Percentiles rank a stretch among this genome's conserved stretches.
These are phyloP conservation scores for Boletus tomentosulus DNA, from an alignment of 768 basidiomycete species.

Conservation along the genomic window DNA sequence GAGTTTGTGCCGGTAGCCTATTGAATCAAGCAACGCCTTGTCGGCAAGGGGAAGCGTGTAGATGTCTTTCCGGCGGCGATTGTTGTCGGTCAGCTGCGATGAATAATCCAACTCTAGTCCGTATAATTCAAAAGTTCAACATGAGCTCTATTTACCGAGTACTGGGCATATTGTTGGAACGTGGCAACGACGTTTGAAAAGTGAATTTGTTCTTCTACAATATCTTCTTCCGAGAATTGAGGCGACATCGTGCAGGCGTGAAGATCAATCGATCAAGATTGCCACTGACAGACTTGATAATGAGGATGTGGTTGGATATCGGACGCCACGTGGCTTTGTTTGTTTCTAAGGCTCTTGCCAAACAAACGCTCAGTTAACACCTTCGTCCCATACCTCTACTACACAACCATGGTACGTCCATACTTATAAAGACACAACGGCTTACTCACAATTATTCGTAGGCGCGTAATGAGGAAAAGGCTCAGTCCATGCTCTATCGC, in stretches of 20 bases:
- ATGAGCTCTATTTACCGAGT: constrained; percentile 40
- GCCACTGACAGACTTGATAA: background rate
- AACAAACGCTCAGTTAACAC: constrained; percentile 12
- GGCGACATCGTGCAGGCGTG: constrained; percentile 16
- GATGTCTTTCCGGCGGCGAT: constrained; percentile 72
- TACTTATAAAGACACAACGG: too few species aligned
- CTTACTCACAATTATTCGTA: constrained; percentile 21
- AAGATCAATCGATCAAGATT: background rate
- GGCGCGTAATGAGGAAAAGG: constrained; percentile 99
- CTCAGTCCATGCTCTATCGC: constrained; percentile 91
- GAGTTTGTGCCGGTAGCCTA: constrained; percentile 86
- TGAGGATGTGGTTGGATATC: background rate
- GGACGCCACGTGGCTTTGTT: constrained; percentile 21
- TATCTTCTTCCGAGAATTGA: constrained; percentile 31
- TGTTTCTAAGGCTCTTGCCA: constrained; percentile 25
- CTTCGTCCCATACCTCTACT: background rate
- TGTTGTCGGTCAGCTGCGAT: constrained; percentile 52
- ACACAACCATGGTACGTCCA: constrained; percentile 15
- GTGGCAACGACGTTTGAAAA: constrained; percentile 74
- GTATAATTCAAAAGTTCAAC: background rate
- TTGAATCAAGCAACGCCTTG: constrained; percentile 56
- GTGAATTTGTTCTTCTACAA: constrained; percentile 60
- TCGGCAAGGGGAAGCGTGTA: constrained; percentile 66
- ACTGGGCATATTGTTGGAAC: constrained; percentile 70
- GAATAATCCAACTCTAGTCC: background rate